Conservation (phyloP, 2,329 filamentous ascomycete genomes). For the Paraconiothyrium sp. region DNA sequence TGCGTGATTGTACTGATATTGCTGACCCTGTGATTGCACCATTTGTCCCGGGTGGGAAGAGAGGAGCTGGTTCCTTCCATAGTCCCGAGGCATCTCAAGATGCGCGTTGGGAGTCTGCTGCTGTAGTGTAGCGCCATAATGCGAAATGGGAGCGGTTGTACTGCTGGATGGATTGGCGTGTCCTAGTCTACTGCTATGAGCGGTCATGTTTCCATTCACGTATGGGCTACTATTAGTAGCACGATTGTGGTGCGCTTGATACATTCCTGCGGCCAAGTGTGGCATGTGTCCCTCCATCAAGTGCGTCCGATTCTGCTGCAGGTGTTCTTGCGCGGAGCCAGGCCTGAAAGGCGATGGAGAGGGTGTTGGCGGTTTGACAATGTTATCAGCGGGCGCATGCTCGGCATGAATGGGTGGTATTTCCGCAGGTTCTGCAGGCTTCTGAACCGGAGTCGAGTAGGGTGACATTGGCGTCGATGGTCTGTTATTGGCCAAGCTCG, state of each 20-base stretch:
- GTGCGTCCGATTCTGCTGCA: background rate
- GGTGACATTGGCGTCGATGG: background rate
- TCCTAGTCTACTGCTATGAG: background rate
- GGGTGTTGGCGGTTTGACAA: background rate
- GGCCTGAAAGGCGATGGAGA: background rate
- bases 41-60: background rate
- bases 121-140: background rate
- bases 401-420: background rate
- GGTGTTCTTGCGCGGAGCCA: conserved; percentile 4
- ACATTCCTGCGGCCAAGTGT: background rate
- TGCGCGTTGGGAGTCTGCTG: background rate
- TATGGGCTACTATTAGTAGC: background rate
- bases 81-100: background rate
- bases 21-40: background rate
- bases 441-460: background rate
- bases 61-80: background rate
- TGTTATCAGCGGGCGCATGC: background rate
- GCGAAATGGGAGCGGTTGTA: background rate
- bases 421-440: background rate
- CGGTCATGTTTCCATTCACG: background rate
- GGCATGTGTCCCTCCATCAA: conserved; percentile 9
- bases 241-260: background rate
- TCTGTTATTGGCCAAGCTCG: background rate
- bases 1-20: background rate
- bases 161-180: too few relatives aligned